These are phyloP conservation scores for Neoboletus brunneissimus DNA, from an alignment of 768 basidiomycete genomes.

Conservation along the genomic window DNA sequence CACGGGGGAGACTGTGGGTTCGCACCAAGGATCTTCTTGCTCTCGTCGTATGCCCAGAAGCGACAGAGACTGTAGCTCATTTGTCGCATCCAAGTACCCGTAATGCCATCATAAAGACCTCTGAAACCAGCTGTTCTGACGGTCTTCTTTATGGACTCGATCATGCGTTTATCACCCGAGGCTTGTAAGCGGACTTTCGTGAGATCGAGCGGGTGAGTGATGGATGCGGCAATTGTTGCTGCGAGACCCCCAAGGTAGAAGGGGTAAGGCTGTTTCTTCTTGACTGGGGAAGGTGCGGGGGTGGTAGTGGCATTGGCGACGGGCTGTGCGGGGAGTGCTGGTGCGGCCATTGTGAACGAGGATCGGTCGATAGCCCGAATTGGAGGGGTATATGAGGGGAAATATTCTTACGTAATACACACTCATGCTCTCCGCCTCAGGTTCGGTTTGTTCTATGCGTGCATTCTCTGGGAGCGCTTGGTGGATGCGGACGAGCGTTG, in stretches of 20 bases:
- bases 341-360: slow-evolving; percentile 16
- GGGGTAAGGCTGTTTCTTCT: slow-evolving; percentile 72
- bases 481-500: background rate
- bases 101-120: slow-evolving; percentile 83
- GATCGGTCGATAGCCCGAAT: background rate
- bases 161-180: slow-evolving; percentile 89
- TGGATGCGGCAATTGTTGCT: slow-evolving; percentile 84
- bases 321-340: slow-evolving; percentile 8
- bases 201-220: slow-evolving; percentile 84
- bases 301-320: slow-evolving; percentile 6
- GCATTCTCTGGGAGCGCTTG: background rate
- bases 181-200: slow-evolving; percentile 92
- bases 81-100: slow-evolving; percentile 87
- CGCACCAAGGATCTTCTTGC: slow-evolving; percentile 78
- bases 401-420: slow-evolving; percentile 13
- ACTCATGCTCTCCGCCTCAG: too few relatives aligned
- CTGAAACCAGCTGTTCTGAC: slow-evolving; percentile 67
- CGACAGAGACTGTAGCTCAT: slow-evolving; percentile 91
- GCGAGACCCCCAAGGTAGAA: slow-evolving; percentile 88
- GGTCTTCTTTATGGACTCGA: slow-evolving; percentile 79
- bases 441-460: too few relatives aligned
- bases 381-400: slow-evolving; percentile 11
- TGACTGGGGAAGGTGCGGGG: slow-evolving; percentile 6
- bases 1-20: slow-evolving; percentile 67
- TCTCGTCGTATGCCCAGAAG: slow-evolving; percentile 94